Percentiles rank a stretch among this genome's conserved stretches.
Evolutionary conservation across 2,329 filamentous ascomycete species (phyloP).

Genomic region (Colletotrichum endophyticum): DNA sequence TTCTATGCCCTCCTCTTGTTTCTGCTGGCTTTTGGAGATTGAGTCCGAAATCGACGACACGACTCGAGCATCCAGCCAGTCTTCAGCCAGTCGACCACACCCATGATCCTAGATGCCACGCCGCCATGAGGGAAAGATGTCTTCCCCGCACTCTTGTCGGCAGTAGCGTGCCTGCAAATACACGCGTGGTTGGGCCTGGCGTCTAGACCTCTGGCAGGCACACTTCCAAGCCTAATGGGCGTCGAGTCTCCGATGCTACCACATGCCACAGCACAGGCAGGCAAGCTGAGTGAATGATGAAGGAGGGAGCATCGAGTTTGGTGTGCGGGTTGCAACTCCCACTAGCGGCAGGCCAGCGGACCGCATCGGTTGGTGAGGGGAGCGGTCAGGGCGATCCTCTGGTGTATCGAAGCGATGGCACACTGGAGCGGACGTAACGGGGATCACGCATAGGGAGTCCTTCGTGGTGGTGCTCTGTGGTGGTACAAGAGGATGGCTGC

Average conservation of each 20-base stretch:
- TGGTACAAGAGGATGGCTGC: neutral
- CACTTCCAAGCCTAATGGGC: neutral
- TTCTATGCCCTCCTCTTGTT: neutral
- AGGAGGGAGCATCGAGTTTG: neutral
- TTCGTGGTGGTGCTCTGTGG: neutral
- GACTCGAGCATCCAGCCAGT: neutral
- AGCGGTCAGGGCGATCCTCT: neutral
- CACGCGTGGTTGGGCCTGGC: neutral
- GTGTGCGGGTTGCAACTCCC: constrained; percentile 4
- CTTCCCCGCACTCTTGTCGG: neutral
- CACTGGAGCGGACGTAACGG: neutral
- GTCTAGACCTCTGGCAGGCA: neutral
- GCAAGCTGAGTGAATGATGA: neutral
- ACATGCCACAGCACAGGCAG: neutral
- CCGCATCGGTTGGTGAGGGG: neutral
- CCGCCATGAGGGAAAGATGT: neutral
- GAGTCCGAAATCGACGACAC: neutral
- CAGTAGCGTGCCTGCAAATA: neutral
- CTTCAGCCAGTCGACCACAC: neutral
- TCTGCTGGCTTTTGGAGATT: neutral
- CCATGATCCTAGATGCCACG: neutral
- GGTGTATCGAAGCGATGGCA: neutral
- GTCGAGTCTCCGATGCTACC: constrained; percentile 1
- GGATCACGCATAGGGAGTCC: neutral
- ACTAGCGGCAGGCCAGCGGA: neutral